Evolutionary conservation across 75 land plant species (phyloP), one percentile per base, ranked within the genome.

Genomic region (Pinus albicaulis): DNA sequence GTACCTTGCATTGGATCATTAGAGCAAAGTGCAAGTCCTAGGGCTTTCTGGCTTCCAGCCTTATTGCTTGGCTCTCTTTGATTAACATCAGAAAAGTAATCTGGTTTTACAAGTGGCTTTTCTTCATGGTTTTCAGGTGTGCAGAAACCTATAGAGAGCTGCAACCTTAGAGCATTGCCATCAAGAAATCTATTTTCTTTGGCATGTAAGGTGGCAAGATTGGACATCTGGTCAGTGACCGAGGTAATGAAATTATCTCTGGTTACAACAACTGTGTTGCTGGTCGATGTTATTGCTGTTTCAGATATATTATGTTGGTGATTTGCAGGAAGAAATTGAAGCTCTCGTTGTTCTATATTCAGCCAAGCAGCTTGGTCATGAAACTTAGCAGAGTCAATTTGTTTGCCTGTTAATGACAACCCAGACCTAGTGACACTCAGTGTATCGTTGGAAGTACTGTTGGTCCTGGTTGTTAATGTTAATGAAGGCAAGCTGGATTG

Each of bases 131-230:
- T 41, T 11, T n/a, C 23, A n/a, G 77, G 76, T 64, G 36, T 4
- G 20, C 55, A 1, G 15, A 72, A 28, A 28, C 87, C 89, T 11
- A 85, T 87, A 0, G 89, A 84, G 78, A 91, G 89, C 68, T 86
- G 86, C 71, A 89, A 55, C 12, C 71, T 75, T 14, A 84, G 73
- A 7, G 23, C 38, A 22, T 48, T 15, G 48, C 36, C 58, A 0
- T 52, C 78, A 44, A 5, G 41, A 38, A 1, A 66, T 44, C 36
- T 66, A 10, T 28, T n/a, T 36, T 66, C 71, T 20, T 68, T 22
- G 20, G 44, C 31, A n/a, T n/a, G 7, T 15, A 38, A 34, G 14
- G 63, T 28, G 1, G 7, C 3, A 20, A 44, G 71, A 68, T 7
- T 64, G 1, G 38, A 31, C 38, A 36, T 64, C 3, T 16, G 13